phyloP scores from a whole-genome alignment of 2,329 filamentous ascomycete genomes.

The Saccharata proteae region DNA sequence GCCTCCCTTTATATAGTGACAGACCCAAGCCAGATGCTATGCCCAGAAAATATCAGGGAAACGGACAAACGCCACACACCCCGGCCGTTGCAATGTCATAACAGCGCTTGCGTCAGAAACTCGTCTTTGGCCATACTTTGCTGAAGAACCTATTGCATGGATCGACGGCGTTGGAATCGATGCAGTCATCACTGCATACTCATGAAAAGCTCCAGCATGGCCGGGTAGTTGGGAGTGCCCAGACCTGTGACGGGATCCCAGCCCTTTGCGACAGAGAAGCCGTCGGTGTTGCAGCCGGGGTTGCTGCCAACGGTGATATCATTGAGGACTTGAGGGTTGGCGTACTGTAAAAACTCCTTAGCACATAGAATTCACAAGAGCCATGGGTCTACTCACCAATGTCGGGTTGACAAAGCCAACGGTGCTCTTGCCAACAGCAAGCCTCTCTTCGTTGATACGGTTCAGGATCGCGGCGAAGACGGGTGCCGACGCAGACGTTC shows the following conservation, averaged over 20 bases:
- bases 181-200: no score
- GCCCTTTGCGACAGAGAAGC: conserved; percentile 10
- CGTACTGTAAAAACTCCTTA: conserved; percentile 37
- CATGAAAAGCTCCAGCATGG: conserved; percentile 19
- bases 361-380: no score
- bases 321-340: conserved; percentile 21
- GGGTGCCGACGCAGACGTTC: conserved; percentile 40
- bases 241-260: conserved; percentile 35
- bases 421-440: conserved; percentile 22
- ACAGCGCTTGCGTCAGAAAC: no score
- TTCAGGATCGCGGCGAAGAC: conserved; percentile 38
- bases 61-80: no score
- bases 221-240: conserved; percentile 35
- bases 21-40: no score
- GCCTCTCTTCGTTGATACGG: conserved; percentile 30
- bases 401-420: conserved; percentile 32
- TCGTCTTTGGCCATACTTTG: no score
- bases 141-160: no score
- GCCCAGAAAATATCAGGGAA: no score
- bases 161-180: no score
- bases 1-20: no score
- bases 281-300: conserved; percentile 12
- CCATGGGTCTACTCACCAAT: no score
- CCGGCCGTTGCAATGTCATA: no score
- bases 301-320: conserved; percentile 14